These are phyloP conservation scores for Tothia fuscella DNA, from an alignment of 2,329 filamentous ascomycete genomes.

Conservation along the genomic window DNA sequence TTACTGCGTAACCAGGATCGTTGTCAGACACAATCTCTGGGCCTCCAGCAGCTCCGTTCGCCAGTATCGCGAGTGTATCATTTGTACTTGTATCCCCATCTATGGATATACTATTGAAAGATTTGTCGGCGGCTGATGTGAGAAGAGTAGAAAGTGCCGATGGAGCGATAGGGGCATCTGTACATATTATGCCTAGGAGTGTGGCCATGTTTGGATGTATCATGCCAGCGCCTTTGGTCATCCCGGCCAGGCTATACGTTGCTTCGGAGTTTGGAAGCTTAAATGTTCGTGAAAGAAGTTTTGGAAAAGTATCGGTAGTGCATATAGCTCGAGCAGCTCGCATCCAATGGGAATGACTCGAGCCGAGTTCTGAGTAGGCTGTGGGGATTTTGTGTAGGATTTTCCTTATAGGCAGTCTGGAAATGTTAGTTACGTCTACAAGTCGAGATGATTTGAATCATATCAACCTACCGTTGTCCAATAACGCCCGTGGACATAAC, in stretches of 20 bases:
- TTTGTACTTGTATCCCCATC: conserved; percentile 97
- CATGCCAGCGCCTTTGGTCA: conserved; percentile 98
- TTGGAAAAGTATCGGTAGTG: conserved; percentile 97
- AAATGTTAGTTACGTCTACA: background rate
- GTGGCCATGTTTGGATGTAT: conserved; percentile 99
- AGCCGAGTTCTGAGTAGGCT: conserved; percentile 58
- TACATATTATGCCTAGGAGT: conserved; percentile 80
- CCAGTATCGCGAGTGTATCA: conserved; percentile 88
- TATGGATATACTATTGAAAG: conserved; percentile 94
- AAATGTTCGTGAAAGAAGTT: conserved; percentile 78
- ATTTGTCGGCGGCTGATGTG: conserved; percentile 61
- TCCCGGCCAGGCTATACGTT: conserved; percentile 78
- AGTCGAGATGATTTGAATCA: conserved; percentile 3
- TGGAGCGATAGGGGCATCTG: conserved; percentile 70
- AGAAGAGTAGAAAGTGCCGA: conserved; percentile 57
- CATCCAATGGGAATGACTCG: conserved; percentile 77
- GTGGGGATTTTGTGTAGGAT: conserved; percentile 73
- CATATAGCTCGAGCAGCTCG: conserved; percentile 81
- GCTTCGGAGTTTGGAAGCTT: conserved; percentile 64
- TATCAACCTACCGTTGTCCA: conserved; percentile 63
- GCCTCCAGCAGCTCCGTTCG: conserved; percentile 83
- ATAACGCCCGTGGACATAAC: conserved; percentile 99
- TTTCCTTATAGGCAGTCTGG: conserved; percentile 75
- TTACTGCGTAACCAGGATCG: conserved; percentile 53
- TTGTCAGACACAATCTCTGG: conserved; percentile 38